Base-by-base conservation (phyloP, 2,329 filamentous ascomycete genomes). In the Colletotrichum sp. region DNA sequence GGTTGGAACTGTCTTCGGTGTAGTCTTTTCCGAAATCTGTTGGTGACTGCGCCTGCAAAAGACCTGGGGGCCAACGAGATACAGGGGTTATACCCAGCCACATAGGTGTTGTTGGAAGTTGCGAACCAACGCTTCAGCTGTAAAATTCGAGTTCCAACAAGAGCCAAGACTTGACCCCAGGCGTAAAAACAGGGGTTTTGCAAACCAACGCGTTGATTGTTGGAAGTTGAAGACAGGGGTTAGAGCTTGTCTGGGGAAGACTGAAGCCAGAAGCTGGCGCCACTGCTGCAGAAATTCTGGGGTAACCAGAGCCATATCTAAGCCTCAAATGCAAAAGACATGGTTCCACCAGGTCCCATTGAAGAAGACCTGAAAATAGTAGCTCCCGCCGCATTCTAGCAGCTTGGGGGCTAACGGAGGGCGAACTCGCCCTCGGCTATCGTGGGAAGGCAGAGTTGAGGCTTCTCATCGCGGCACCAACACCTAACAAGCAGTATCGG, bases 311-410 rank as follows among this genome's bases (percentile, higher is more conserved):
- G n/a, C 6, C n/a, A 48, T 48, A 48, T 48, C 43, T 21, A 48
- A 48, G 43, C 43, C 43, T 13, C 43, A 48, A 48, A 21, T 48
- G 18, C 43, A 21, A 1, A 48, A 21, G 5, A 4, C 18, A 48
- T 13, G 43, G 10, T 13, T 13, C 9, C 10, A 0, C n/a, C 7
- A 7, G 14, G 10, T 3, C 10, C 43, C 18, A n/a, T 12, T 0
- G 5, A 21, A 13, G 10, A 48, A 21, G 43, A 48, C 43, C n/a
- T 36, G 34, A 12, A 48, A 21, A 48, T 48, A 48, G 43, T 48
- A 21, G n/a, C 43, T 48, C 43, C 43, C 43, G 18, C 43, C 18
- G 43, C n/a, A 48, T 12, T n/a, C n/a, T 48, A 13, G 43, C 9
- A 48, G 4, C 43, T 48, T 48, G n/a, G 43, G 43, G 43, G 18